A percentile compares a stretch with the other conserved stretches of the same genome.
Evolutionary conservation across 768 basidiomycete species (phyloP).

Genomic region (Auricularia cornea): DNA sequence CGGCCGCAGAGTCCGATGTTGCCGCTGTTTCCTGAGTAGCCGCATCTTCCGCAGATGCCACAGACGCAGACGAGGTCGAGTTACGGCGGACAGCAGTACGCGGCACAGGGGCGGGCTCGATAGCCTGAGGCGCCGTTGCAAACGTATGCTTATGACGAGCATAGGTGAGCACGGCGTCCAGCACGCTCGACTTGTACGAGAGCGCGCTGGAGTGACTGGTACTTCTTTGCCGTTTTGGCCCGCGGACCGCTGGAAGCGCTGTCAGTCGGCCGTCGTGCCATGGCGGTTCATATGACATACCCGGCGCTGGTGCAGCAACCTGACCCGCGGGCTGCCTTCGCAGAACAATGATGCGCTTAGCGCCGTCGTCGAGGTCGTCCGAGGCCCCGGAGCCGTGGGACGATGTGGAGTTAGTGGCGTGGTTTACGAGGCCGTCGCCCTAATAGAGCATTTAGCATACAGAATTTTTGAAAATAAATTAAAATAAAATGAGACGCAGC

Average conservation of each 20-base stretch:
- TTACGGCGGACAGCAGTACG: constrained; percentile 36
- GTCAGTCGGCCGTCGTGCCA: too few species aligned
- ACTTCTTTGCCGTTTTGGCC: constrained; percentile 40
- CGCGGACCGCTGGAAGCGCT: too few species aligned
- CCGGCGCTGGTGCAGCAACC: not conserved
- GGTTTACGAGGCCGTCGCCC: constrained; percentile 61
- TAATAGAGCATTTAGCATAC: not conserved
- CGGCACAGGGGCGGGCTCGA: constrained; percentile 8
- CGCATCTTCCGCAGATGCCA: constrained; percentile 1
- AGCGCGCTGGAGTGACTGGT: constrained; percentile 49
- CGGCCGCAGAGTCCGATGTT: not conserved
- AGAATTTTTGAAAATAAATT: constrained; percentile 4
- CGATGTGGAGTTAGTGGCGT: constrained; percentile 40
- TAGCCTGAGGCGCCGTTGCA: constrained; percentile 16
- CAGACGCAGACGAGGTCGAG: constrained; percentile 22
- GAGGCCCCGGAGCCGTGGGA: constrained; percentile 14
- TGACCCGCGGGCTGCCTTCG: not conserved
- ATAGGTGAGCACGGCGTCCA: constrained; percentile 57
- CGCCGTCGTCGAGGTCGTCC: constrained; percentile 9
- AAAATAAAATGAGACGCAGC: not conserved
- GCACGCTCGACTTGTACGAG: constrained; percentile 38
- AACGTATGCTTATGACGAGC: constrained; percentile 55
- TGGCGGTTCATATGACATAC: too few species aligned
- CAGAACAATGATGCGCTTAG: not conserved
- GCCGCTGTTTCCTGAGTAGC: constrained; percentile 1